Percentiles rank a stretch among this genome's conserved stretches.
Evolutionary conservation across 1,284 basidiomycete species (phyloP).

Genomic region (Heterobasidion occidentale): DNA sequence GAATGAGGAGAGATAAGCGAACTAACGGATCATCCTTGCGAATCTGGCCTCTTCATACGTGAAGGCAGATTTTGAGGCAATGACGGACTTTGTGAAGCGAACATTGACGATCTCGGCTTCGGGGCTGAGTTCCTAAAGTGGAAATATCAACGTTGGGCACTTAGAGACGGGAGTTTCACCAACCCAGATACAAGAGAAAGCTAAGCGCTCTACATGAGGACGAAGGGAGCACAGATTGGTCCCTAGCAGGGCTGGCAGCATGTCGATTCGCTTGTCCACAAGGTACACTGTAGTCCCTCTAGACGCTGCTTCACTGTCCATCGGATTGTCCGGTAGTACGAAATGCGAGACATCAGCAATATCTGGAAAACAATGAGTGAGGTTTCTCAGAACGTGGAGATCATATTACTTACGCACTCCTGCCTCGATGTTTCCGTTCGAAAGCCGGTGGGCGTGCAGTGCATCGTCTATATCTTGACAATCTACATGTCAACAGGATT

Average conservation of each 20-base stretch:
- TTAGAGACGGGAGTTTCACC: slow-evolving; percentile 16
- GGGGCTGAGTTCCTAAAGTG: slow-evolving; percentile 69
- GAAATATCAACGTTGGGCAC: not conserved
- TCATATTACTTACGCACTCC: slow-evolving; percentile 80
- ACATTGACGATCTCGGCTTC: slow-evolving; percentile 88
- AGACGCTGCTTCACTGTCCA: slow-evolving; percentile 95
- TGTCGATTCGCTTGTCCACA: slow-evolving; percentile 98
- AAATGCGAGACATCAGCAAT: slow-evolving; percentile 99
- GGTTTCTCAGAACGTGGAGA: not conserved
- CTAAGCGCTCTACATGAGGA: slow-evolving; percentile 90
- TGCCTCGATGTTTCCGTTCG: slow-evolving; percentile 95
- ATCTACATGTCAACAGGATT: slow-evolving; percentile 31
- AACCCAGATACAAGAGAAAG: slow-evolving; percentile 97
- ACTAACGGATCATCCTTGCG: slow-evolving; percentile 88
- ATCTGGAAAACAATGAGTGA: slow-evolving; percentile 41
- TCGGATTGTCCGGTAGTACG: slow-evolving; percentile 88
- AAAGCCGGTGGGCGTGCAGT: slow-evolving; percentile 83
- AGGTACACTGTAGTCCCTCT: slow-evolving; percentile 98
- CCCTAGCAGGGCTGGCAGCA: slow-evolving; percentile 91
- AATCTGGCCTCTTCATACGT: slow-evolving; percentile 97
- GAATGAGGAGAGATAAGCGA: not conserved
- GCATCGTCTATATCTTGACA: slow-evolving; percentile 99
- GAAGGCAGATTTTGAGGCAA: slow-evolving; percentile 94
- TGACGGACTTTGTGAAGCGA: slow-evolving; percentile 93
- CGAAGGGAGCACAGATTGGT: slow-evolving; percentile 95